phyloP scores from a whole-genome alignment of 257 asterid species.

The Solanum paucissectum region DNA sequence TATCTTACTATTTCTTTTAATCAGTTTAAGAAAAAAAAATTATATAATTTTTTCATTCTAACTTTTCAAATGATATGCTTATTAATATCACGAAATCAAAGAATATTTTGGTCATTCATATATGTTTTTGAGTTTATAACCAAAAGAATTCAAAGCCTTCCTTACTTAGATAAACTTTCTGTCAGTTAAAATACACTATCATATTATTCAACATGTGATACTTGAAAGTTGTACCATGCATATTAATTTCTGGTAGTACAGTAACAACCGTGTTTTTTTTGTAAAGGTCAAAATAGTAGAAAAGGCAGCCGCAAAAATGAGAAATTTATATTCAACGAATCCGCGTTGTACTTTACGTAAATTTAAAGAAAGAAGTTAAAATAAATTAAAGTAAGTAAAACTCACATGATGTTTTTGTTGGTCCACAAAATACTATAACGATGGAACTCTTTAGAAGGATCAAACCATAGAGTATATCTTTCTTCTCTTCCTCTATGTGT shows the following conservation, averaged over 20 bases:
- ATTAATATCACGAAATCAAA: too few species aligned
- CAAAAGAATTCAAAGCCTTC: too few species aligned
- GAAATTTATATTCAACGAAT: slow-evolving; percentile 6
- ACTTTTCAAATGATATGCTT: too few species aligned
- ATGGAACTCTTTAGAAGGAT: slow-evolving; percentile 72
- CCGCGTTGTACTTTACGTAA: background rate
- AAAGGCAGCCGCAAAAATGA: slow-evolving; percentile 21
- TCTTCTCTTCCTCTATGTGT: slow-evolving; percentile 87
- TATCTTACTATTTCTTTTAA: too few species aligned
- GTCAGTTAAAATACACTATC: too few species aligned
- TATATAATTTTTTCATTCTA: too few species aligned
- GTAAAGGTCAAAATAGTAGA: slow-evolving; percentile 39
- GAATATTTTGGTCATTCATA: too few species aligned
- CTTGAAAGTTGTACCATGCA: slow-evolving; percentile 1
- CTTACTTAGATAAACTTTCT: too few species aligned
- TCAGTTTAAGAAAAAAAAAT: too few species aligned
- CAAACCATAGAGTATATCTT: slow-evolving; percentile 73
- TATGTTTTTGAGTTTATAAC: too few species aligned
- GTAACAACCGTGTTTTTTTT: background rate
- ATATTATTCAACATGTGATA: slow-evolving; percentile 5
- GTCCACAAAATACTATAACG: slow-evolving; percentile 81
- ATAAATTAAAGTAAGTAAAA: background rate
- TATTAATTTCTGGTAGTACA: background rate
- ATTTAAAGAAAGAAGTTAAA: background rate
- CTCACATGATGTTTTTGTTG: slow-evolving; percentile 67